Evolutionary conservation across 1,139 yeast genomes (phyloP).

Genomic region (Scheffersomyces cryptocercus): DNA sequence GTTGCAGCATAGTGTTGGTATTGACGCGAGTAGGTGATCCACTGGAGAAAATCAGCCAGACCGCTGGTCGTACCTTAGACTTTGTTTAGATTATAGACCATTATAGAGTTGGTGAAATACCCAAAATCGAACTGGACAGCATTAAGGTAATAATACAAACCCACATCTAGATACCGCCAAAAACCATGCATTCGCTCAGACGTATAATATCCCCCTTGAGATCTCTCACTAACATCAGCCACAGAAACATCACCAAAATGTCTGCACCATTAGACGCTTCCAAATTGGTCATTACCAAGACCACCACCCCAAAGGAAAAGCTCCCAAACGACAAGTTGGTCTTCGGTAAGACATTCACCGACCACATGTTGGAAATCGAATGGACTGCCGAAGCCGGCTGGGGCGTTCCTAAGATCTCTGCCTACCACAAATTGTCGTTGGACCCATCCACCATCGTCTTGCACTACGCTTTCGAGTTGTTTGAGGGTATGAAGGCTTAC

Average conservation of each 20-base stretch:
- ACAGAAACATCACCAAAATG: neutral
- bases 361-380: slow-evolving; percentile 43
- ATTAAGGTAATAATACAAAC: too few relatives aligned
- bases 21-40: too few relatives aligned
- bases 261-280: slow-evolving; percentile 64
- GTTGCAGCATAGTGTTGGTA: too few relatives aligned
- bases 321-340: slow-evolving; percentile 75
- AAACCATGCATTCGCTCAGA: too few relatives aligned
- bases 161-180: too few relatives aligned
- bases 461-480: slow-evolving; percentile 30
- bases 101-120: too few relatives aligned
- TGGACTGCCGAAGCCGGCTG: slow-evolving; percentile 39
- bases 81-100: too few relatives aligned
- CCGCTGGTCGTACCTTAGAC: too few relatives aligned
- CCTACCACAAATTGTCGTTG: slow-evolving; percentile 34
- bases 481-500: slow-evolving; percentile 33
- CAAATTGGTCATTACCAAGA: slow-evolving; percentile 59
- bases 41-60: too few relatives aligned
- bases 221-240: too few relatives aligned
- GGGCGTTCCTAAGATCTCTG: slow-evolving; percentile 37
- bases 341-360: slow-evolving; percentile 85
- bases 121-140: too few relatives aligned
- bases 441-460: slow-evolving; percentile 29
- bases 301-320: slow-evolving; percentile 61
- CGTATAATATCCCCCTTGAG: too few relatives aligned